These are phyloP conservation scores for Acanthamoeba culbertsoni DNA, from an alignment of 208 protist genomes.

Conservation along the genomic window DNA sequence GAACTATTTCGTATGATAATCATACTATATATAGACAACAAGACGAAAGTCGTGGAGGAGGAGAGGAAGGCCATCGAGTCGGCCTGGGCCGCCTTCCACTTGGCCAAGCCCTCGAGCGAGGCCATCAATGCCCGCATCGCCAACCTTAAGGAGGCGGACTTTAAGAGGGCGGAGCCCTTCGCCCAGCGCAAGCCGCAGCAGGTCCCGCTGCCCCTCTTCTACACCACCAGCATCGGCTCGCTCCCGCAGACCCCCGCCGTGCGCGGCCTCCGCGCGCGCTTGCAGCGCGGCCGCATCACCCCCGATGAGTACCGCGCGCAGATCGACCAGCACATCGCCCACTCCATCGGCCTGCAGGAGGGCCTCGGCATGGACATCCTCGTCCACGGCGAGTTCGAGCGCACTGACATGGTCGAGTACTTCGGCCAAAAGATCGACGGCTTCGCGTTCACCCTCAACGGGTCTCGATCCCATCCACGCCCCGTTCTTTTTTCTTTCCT, in stretches of 20 bases:
- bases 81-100: background rate
- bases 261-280: conserved; percentile 79
- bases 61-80: background rate
- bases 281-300: conserved; percentile 81
- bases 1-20: no score
- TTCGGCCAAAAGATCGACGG: conserved; percentile 88
- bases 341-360: conserved; percentile 86
- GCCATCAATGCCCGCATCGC: conserved; percentile 36
- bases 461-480: conserved; percentile 76
- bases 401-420: conserved; percentile 92
- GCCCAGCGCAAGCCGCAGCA: conserved; percentile 74
- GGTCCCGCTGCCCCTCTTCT: conserved; percentile 80
- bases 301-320: conserved; percentile 81
- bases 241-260: conserved; percentile 90
- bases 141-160: conserved; percentile 45
- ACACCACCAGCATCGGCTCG: conserved; percentile 91
- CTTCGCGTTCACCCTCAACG: conserved; percentile 87
- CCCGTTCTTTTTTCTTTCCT: conserved; percentile 67
- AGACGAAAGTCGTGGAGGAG: background rate
- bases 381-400: conserved; percentile 90
- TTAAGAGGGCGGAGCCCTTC: conserved; percentile 62
- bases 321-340: conserved; percentile 86
- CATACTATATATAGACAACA: background rate
- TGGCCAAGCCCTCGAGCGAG: conserved; percentile 56
- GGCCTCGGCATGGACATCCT: conserved; percentile 88